Conservation (phyloP, 768 basidiomycete species). For the Mycena capillaripes region DNA sequence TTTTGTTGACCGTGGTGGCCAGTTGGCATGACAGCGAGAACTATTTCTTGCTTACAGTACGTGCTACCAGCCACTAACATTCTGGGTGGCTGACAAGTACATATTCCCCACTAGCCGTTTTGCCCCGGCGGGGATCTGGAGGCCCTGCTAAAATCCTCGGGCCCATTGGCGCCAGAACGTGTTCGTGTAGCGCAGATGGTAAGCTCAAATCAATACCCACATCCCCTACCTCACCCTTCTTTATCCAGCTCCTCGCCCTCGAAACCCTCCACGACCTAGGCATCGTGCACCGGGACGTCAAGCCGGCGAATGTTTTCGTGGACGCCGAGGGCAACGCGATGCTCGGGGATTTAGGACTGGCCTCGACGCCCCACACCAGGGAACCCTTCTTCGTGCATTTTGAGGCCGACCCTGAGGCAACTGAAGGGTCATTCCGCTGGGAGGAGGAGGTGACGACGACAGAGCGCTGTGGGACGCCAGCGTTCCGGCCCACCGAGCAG, state of each 20-base stretch:
- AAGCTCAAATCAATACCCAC: no score
- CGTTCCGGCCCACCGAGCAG: constrained; percentile 40
- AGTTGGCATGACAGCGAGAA: constrained; percentile 39
- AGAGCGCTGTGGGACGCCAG: constrained; percentile 39
- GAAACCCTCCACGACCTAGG: constrained; percentile 29
- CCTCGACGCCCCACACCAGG: constrained; percentile 5
- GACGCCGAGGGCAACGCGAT: constrained; percentile 34
- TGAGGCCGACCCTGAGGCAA: constrained; percentile 14
- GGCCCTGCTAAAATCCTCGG: no score
- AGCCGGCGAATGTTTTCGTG: constrained; percentile 40
- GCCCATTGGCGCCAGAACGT: no score
- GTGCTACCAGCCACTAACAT: background rate
- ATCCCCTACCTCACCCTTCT: constrained; percentile 41
- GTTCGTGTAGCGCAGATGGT: no score
- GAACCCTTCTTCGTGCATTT: constrained; percentile 2
- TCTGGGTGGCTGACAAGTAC: background rate
- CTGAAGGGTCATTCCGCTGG: background rate
- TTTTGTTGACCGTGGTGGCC: constrained; percentile 39
- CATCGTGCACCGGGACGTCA: constrained; percentile 41
- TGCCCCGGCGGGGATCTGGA: constrained; percentile 40
- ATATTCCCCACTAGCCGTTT: background rate
- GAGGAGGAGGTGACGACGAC: background rate
- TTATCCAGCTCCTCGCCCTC: constrained; percentile 32
- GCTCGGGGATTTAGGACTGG: constrained; percentile 37
- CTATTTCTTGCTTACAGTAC: constrained; percentile 42